Conservation (phyloP, 495 filamentous ascomycete species). For the Penicillium steckii region DNA sequence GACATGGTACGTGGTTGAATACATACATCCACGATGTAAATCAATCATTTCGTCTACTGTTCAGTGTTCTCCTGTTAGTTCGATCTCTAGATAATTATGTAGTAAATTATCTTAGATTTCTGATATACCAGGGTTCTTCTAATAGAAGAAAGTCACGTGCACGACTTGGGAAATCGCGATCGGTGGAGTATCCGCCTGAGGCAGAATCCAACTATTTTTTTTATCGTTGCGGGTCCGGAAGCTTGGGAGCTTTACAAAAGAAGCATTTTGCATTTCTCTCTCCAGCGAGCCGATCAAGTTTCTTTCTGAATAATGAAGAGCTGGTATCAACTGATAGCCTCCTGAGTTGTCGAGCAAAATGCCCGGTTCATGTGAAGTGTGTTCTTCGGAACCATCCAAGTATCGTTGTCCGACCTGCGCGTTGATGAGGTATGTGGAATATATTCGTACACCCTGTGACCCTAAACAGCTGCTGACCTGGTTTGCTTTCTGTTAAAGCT, state of each 20-base stretch:
- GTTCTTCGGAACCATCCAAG: conserved; percentile 53
- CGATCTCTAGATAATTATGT: too few species aligned
- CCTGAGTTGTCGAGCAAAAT: conserved; percentile 18
- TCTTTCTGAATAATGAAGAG: conserved; percentile 12
- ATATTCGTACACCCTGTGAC: not conserved
- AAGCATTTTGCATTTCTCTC: not conserved
- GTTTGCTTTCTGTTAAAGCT: conserved; percentile 44
- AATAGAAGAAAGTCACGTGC: too few species aligned
- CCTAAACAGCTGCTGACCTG: conserved; percentile 5
- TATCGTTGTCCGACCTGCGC: conserved; percentile 66
- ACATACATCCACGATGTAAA: too few species aligned
- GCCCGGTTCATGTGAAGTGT: conserved; percentile 54
- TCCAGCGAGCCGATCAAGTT: not conserved
- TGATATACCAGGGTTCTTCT: too few species aligned
- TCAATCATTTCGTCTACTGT: too few species aligned
- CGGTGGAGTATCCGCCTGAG: not conserved
- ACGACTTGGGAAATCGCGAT: not conserved
- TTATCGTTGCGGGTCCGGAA: not conserved
- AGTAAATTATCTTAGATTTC: too few species aligned
- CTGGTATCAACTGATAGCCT: not conserved
- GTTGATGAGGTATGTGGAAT: conserved; percentile 57
- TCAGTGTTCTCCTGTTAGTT: too few species aligned
- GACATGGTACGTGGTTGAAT: too few species aligned
- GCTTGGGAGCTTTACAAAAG: not conserved
- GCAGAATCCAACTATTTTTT: not conserved